Evolutionary conservation across 2,329 filamentous ascomycete species (phyloP), one percentile per base, ranked within the genome.

Genomic region (Cordyceps cicadae): DNA sequence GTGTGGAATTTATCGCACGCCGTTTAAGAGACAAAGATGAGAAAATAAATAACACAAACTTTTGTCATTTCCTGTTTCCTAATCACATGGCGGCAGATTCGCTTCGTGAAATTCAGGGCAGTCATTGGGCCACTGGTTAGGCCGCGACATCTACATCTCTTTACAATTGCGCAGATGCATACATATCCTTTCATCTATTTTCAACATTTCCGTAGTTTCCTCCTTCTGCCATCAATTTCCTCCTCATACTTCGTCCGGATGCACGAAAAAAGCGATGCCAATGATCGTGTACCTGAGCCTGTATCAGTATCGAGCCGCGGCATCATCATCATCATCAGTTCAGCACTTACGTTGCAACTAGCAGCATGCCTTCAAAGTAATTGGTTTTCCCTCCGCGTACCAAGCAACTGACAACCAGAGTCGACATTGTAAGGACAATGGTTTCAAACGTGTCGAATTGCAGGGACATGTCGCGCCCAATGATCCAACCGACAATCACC

Each of bases 401-500:
- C 37, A 65, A 45, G 32, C 64, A 64, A 39, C 62, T 64, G 26
- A 65, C 64, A 3, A 64, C 63, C 58, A 65, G 37, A 3, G 61
- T 64, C 32, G 64, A 65, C 61, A 65, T 62, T 24, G 61, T 64
- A 21, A 64, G 43, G 6, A 65, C 63, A 50, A 64, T 62, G 0
- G 63, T 64, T 41, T 65, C 61, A 48, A 65, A 65, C 0, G 61
- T 64, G 56, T 65, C 63, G 51, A 65, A 65, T 24, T 64, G 60
- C 52, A 65, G 46, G 21, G 62, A 64, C 64, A 65, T 65, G 48
- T 61, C 49, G 19, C 48, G 41, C 17, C 54, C 54, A 15, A 56
- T 57, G 29, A 61, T 52, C 59, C 59, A 61, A 7, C 63, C 63
- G 3, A 64, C 59, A 21, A 65, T 60, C 26, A 64, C 61, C 7